Conservation (phyloP, 139 green algal species). For the Zygnema cylindricum region DNA sequence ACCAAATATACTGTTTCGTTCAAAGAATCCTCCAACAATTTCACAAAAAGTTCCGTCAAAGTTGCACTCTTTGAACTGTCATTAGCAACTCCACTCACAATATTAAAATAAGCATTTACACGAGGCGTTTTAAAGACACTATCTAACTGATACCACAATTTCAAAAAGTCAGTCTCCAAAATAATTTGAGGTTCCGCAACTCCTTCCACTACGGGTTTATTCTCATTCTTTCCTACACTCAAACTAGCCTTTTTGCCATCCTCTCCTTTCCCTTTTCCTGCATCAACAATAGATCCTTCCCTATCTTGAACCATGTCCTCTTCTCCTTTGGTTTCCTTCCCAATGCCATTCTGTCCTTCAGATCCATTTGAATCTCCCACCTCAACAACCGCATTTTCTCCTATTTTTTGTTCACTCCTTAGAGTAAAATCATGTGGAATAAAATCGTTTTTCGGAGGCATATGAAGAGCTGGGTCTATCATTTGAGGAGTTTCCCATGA, state of each 20-base stretch:
- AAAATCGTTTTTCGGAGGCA: constrained; percentile 85
- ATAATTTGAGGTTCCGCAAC: constrained; percentile 69
- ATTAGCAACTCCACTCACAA: constrained; percentile 68
- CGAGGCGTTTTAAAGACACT: constrained; percentile 74
- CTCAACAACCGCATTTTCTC: background rate
- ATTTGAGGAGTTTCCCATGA: constrained; percentile 42
- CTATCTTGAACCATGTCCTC: background rate
- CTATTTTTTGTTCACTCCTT: background rate
- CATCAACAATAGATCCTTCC: background rate
- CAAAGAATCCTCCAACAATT: constrained; percentile 86
- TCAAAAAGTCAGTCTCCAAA: constrained; percentile 69
- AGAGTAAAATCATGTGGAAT: constrained; percentile 66
- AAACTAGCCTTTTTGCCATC: background rate
- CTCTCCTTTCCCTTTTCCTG: background rate
- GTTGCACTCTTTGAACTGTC: constrained; percentile 61
- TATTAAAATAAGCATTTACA: constrained; percentile 69
- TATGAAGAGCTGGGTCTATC: constrained; percentile 64
- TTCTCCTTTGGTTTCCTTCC: background rate
- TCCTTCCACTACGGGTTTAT: background rate
- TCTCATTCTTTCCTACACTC: too few relatives aligned
- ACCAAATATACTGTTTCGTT: constrained; percentile 90
- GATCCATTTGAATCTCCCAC: background rate
- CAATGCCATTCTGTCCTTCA: background rate
- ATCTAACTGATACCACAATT: constrained; percentile 89
- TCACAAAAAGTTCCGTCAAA: constrained; percentile 70